phyloP scores from a whole-genome alignment of 169 alveolate species.

The Prorocentrum cordatum region DNA sequence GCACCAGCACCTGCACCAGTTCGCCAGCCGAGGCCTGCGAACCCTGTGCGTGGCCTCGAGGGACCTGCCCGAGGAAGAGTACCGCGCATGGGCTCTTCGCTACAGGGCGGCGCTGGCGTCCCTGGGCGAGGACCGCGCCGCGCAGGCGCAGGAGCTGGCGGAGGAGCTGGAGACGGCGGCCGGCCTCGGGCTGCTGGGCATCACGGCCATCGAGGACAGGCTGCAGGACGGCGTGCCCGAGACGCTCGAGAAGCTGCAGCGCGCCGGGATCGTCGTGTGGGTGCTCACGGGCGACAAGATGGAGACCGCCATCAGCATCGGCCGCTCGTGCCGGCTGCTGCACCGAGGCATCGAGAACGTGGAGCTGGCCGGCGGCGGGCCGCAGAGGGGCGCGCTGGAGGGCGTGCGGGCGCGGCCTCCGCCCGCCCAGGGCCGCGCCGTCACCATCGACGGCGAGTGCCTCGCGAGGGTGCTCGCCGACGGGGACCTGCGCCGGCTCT shows the following conservation, averaged over 20 bases:
- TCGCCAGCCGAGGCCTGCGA: not conserved
- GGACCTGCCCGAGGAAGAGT: not conserved
- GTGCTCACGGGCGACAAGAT: conserved; percentile 94
- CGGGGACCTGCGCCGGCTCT: not conserved
- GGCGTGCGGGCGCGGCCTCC: not conserved
- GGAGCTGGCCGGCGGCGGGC: not conserved
- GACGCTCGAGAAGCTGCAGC: conserved; percentile 84
- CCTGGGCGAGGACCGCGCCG: not conserved
- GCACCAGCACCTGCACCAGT: not conserved
- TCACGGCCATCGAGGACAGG: conserved; percentile 91
- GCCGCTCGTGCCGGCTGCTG: not conserved
- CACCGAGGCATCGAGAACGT: not conserved
- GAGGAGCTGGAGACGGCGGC: conserved; percentile 75
- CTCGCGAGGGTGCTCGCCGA: not conserved
- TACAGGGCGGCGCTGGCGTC: not conserved
- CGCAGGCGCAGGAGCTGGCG: not conserved
- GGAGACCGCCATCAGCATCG: conserved; percentile 84
- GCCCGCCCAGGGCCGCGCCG: not conserved
- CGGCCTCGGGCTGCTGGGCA: conserved; percentile 85
- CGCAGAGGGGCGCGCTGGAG: not conserved
- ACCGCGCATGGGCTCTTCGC: not conserved
- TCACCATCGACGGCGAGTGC: not conserved
- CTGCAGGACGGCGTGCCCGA: conserved; percentile 81
- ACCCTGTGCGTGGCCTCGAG: not conserved
- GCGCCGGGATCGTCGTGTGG: conserved; percentile 92